These are phyloP conservation scores for Saccharum hybrid DNA, from an alignment of 202 grass and related monocot species.

Conservation along the genomic window DNA sequence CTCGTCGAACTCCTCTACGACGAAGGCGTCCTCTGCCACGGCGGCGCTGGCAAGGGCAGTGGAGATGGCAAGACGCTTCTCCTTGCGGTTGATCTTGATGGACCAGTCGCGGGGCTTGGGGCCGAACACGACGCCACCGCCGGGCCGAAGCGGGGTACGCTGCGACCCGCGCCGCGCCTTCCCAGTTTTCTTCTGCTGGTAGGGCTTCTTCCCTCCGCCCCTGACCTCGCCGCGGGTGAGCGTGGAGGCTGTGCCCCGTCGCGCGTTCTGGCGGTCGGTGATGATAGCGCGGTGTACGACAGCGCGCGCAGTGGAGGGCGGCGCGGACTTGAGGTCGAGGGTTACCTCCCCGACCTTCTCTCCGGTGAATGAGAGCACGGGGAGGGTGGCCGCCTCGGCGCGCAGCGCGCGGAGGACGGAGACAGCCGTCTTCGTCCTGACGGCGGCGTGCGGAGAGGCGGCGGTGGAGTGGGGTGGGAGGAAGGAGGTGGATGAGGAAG, in stretches of 20 bases:
- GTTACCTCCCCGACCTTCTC: slow-evolving; percentile 71
- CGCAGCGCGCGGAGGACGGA: slow-evolving; percentile 61
- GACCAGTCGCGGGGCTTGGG: slow-evolving; percentile 97
- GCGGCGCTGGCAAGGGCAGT: slow-evolving; percentile 86
- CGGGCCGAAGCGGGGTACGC: slow-evolving; percentile 90
- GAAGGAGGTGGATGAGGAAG: slow-evolving; percentile 42
- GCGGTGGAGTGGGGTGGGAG: slow-evolving; percentile 15
- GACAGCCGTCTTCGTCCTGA: slow-evolving; percentile 22
- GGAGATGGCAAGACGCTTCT: slow-evolving; percentile 95
- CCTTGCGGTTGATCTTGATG: slow-evolving; percentile 99
- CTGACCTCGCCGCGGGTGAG: slow-evolving; percentile 89
- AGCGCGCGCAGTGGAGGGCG: slow-evolving; percentile 72
- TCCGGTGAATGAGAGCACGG: slow-evolving; percentile 82
- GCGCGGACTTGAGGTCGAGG: slow-evolving; percentile 74
- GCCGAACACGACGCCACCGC: slow-evolving; percentile 89
- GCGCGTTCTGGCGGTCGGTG: slow-evolving; percentile 92
- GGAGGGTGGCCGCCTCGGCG: slow-evolving; percentile 67
- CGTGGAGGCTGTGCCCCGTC: slow-evolving; percentile 91
- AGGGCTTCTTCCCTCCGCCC: slow-evolving; percentile 83
- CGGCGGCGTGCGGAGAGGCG: background rate
- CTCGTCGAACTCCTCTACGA: slow-evolving; percentile 81
- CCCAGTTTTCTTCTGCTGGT: slow-evolving; percentile 89
- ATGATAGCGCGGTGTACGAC: slow-evolving; percentile 90
- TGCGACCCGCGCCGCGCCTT: slow-evolving; percentile 76
- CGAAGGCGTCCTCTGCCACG: slow-evolving; percentile 68